Evolutionary conservation across 768 basidiomycete species (phyloP), one percentile per base, ranked within the genome.

Genomic region (Hericium alpestre): DNA sequence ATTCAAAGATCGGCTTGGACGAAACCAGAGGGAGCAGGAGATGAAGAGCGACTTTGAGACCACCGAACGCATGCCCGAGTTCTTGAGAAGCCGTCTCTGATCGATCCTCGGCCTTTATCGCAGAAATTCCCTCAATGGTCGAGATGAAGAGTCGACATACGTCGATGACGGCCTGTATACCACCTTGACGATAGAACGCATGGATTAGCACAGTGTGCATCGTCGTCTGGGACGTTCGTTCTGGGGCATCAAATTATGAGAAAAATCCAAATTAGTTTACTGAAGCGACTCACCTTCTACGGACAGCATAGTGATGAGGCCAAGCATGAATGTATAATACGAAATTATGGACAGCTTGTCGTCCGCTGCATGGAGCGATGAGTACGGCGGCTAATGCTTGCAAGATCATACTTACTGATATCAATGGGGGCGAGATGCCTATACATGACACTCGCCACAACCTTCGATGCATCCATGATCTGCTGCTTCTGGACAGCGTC

Each of bases 121-220:
- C 70, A 37, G 76, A 72, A 20, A 86, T 70, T 20, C 70, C 72
- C 53, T 80, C 79, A 54, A 92, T 82, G n/a, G 79, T 75, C 3
- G 70, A 61, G 49, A 81, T 74, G 63, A 89, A 81, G 25, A 66
- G 66, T 16, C 69, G 71, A 63, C 82, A 86, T 41, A 86, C 74
- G 43, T 72, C 67, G 59, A 87, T 74, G n/a, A 89, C 73, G 3
- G 79, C 76, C 51, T 85, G 79, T 39, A 95, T 67, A 0, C 94
- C 94, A 12, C 82, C 85, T 3, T 73, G 73, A 38, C 82, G 78
- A 60, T 86, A 80, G 64, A 97, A 87, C 0, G 84, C 79, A 52
- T 81, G 74, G 27, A 97, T 76, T 10, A 95, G 76, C 39, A 93
- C 83, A 0, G 92, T 93, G 65, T 97, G 87, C 7, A 97, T 68